A percentile compares a stretch with the other conserved stretches of the same genome.
Evolutionary conservation across 2,329 filamentous ascomycete species (phyloP).

Genomic region (Cladosporium velox): DNA sequence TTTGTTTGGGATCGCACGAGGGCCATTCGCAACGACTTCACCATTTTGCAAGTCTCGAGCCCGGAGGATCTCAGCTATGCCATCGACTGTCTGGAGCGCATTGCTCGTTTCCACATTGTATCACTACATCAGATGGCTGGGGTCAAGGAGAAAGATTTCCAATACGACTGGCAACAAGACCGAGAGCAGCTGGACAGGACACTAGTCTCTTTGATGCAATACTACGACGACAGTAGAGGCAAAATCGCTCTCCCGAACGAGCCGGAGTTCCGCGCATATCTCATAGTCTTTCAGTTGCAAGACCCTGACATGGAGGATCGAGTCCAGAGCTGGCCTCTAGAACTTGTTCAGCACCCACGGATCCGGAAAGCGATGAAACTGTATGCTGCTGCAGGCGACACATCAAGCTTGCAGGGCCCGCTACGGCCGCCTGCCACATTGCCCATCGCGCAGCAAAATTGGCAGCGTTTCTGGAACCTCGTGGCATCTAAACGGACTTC

Average conservation of each 20-base stretch:
- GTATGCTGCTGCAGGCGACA: conserved; percentile 57
- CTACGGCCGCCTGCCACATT: conserved; percentile 51
- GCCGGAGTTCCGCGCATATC: conserved; percentile 65
- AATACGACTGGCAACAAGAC: conserved; percentile 61
- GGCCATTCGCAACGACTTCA: conserved; percentile 66
- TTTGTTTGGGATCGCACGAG: conserved; percentile 68
- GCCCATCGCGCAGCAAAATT: conserved; percentile 60
- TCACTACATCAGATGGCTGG: conserved; percentile 61
- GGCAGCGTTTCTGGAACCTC: conserved; percentile 59
- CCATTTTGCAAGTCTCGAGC: conserved; percentile 61
- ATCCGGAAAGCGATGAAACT: conserved; percentile 60
- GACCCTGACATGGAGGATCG: conserved; percentile 60
- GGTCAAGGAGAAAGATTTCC: conserved; percentile 50
- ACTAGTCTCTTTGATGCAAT: conserved; percentile 61
- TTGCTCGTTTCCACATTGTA: conserved; percentile 64
- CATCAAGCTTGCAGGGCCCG: conserved; percentile 53
- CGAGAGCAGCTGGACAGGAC: conserved; percentile 66
- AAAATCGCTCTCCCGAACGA: conserved; percentile 58
- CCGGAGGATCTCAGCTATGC: conserved; percentile 58
- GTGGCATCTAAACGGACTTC: conserved; percentile 58
- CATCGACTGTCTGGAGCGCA: conserved; percentile 63
- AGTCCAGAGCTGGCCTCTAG: conserved; percentile 56
- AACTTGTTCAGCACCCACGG: conserved; percentile 53
- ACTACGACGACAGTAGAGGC: conserved; percentile 58
- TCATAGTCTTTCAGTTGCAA: conserved; percentile 58